Evolutionary conservation across 495 filamentous ascomycete species (phyloP), one percentile per base, ranked within the genome.

Genomic region (Tricharina praecox): DNA sequence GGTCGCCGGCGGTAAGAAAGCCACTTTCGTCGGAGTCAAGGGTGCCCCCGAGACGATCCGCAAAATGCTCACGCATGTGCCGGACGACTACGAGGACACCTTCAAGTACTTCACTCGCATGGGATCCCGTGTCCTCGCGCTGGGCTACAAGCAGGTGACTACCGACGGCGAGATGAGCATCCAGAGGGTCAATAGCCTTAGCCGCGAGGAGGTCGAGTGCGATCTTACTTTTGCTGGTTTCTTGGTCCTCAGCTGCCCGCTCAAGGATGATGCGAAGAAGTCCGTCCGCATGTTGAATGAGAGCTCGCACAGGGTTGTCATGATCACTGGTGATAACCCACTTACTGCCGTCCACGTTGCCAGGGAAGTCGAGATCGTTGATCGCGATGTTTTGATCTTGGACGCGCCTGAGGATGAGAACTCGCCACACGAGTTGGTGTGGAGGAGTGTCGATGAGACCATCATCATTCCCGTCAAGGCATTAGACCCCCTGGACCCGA

Each of bases 251-350:
- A 88, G 94, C 58, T 93, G 84, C 59, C 90, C 90, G 16, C 68
- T 99, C 25, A 99, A 99, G 68, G 87, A 94, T 15, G 90, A 99
- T 64, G 90, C 90, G 18, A 84, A 86, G 66, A 79, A 84, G 57
- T 72, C 90, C 16, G 85, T 96, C 23, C 82, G 78, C 37, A 96
- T 99, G 90, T 72, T 99, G 48, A 99, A 94, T 60, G 92, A 96
- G 67, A 94, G 88, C 64, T 93, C 85, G 65, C 90, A 99, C 67
- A 85, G 90, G 53, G 84, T 92, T 47, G 82, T 96, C 54, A 99
- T 99, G 90, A 99, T 99, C 48, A 99, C 90, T 39, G 90, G 90
- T 56, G 90, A 99, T 64, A 99, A 99, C 60, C 87, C 90, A 18
- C 72, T 99, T 33, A 99, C 90, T 19, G 90, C 90, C 53, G 82